Evolutionary conservation across 257 asterid genomes (phyloP), one percentile per base, ranked within the genome.

Genomic region (Penstemon barbatus): DNA sequence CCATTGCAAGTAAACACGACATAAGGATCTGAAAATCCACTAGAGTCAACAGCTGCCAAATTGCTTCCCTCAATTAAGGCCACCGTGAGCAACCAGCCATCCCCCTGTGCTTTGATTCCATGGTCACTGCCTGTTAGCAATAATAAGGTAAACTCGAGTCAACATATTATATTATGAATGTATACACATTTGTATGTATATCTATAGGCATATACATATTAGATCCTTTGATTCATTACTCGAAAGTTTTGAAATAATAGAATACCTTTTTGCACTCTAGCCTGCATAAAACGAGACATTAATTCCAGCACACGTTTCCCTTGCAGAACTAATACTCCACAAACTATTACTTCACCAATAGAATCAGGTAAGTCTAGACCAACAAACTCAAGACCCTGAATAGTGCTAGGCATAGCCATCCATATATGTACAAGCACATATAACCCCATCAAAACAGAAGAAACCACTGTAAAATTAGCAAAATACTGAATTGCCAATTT

Each of bases 361-460:
- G 99, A 91, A 84, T 94, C 99, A 18, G 99, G 99, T 79, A 94
- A 82, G 81, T 94, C 99, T 46, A 94, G 82, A 58, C 99, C 99
- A 70, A 81, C 89, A 80, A 94, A 91, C 81, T 94, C 99, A 69
- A 94, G 97, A 68, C 99, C 99, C 67, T 94, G 96, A 75, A 89
- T 68, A 5, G 90, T 67, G 82, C 89, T 83, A 51, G 97, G 97
- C 71, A 68, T 68, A 63, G 93, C 84, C 66, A 83, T 66, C 75
- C 88, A 86, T 68, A 91, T 74, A 86, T 94, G 99, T 59, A 83
- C 71, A 65, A 86, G 81, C 67, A 84, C 89, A 63, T 87, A 94
- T 43, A 89, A 68, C 65, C 88, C 93, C 68, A 83, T 83, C 5
- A 85, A 60, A 70, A 91, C 41, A 0, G 96, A 79, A 1, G 96